Percentiles rank a stretch among this genome's conserved stretches.
phyloP scores from a whole-genome alignment of 83 land plant genomes.

The Diphasiastrum complanatum region DNA sequence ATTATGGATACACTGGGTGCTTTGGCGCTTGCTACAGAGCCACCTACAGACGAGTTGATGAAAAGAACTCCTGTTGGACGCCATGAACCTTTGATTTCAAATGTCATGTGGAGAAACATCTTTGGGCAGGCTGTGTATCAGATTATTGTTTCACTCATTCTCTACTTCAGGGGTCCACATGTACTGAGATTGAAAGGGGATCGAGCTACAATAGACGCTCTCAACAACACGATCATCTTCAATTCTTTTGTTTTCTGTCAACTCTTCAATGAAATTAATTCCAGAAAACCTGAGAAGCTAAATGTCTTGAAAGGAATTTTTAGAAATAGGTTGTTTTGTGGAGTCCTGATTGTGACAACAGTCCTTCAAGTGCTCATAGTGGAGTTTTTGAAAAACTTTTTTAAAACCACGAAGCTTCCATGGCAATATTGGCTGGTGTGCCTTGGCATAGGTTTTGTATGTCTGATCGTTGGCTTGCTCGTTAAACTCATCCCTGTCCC shows the following conservation, averaged over 20 bases:
- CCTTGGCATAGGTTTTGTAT: background rate
- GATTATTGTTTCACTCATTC: background rate
- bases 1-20: slow-evolving; percentile 16
- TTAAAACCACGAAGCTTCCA: slow-evolving; percentile 1
- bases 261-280: slow-evolving; percentile 8
- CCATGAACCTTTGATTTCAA: slow-evolving; percentile 3
- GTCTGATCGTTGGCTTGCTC: too few species aligned
- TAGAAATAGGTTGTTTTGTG: slow-evolving; percentile 7
- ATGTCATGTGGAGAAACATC: slow-evolving; percentile 15
- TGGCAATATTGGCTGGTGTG: slow-evolving; percentile 4
- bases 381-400: slow-evolving; percentile 2
- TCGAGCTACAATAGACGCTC: background rate
- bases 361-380: slow-evolving; percentile 6
- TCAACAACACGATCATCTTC: slow-evolving; percentile 7
- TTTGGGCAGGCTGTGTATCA: slow-evolving; percentile 13
- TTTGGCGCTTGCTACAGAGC: slow-evolving; percentile 14
- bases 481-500: too few species aligned
- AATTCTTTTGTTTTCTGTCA: slow-evolving; percentile 12
- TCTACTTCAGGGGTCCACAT: background rate
- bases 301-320: slow-evolving; percentile 2
- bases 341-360: slow-evolving; percentile 4
- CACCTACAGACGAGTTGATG: slow-evolving; percentile 17
- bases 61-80: slow-evolving; percentile 3
- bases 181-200: background rate
- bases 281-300: slow-evolving; percentile 5